phyloP scores from a whole-genome alignment of 2,329 filamentous ascomycete species.

The Epichloe gansuensis region DNA sequence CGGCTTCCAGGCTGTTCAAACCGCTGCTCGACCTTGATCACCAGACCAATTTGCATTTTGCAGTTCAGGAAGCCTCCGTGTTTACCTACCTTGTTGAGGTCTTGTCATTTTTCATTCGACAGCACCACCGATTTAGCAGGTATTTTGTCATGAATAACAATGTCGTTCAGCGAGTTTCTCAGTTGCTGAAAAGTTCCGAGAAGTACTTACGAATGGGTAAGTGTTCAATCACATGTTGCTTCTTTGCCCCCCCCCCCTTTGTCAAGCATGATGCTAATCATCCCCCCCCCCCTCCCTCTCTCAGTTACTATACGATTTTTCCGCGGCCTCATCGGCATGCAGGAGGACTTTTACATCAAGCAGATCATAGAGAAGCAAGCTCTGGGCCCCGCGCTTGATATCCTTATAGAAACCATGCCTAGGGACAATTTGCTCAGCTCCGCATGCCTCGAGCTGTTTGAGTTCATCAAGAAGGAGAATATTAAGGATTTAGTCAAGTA shows the following conservation, averaged over 20 bases:
- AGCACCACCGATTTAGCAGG: constrained; percentile 77
- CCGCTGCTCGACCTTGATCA: constrained; percentile 71
- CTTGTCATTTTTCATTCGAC: constrained; percentile 82
- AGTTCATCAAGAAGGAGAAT: constrained; percentile 72
- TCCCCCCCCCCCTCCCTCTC: neutral
- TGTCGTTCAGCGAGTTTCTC: constrained; percentile 64
- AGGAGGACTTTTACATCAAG: constrained; percentile 84
- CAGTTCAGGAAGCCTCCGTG: constrained; percentile 75
- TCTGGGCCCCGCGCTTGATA: constrained; percentile 71
- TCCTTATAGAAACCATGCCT: constrained; percentile 74
- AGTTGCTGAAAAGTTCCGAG: constrained; percentile 70
- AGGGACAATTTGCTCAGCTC: constrained; percentile 90
- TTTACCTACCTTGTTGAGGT: constrained; percentile 88
- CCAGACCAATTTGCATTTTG: constrained; percentile 55
- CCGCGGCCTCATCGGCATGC: constrained; percentile 68
- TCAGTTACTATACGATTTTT: constrained; percentile 86
- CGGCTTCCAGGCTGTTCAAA: constrained; percentile 72
- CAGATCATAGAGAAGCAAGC: constrained; percentile 72
- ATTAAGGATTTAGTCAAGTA: constrained; percentile 73
- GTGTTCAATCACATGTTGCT: constrained; percentile 14
- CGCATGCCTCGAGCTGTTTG: constrained; percentile 86
- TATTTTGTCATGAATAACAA: constrained; percentile 75
- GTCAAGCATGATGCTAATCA: neutral
- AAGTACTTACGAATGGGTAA: constrained; percentile 85
- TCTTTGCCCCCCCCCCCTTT: neutral